Evolutionary conservation across 345 rosid genomes (phyloP).

Genomic region (Salix purpurea): DNA sequence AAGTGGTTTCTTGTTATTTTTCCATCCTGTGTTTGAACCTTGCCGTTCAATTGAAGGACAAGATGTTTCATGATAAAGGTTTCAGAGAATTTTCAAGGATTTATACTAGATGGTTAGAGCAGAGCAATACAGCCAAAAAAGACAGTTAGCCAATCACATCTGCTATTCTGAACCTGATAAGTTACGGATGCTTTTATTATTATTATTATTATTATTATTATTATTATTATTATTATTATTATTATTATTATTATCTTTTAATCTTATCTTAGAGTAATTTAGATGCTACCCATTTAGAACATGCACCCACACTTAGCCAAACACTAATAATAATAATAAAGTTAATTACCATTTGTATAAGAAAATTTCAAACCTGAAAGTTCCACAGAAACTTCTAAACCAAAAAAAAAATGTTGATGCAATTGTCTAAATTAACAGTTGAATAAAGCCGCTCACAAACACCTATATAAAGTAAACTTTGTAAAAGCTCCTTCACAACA

Average conservation of each 20-base stretch:
- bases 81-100: not conserved
- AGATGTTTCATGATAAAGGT: not conserved
- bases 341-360: not conserved
- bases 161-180: not conserved
- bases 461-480: not conserved
- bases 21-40: not conserved
- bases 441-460: not conserved
- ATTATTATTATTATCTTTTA: not conserved
- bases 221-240: not conserved
- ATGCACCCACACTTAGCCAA: not conserved
- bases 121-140: not conserved
- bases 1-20: constrained; percentile 2
- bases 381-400: not conserved
- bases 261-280: not conserved
- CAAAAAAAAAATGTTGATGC: not conserved
- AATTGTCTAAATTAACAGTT: not conserved
- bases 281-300: not conserved
- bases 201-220: not conserved
- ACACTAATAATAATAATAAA: not conserved
- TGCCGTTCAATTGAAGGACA: not conserved
- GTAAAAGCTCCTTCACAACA: not conserved
- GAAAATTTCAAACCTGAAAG: constrained; percentile 7
- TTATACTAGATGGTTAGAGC: not conserved
- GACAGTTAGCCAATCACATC: not conserved
- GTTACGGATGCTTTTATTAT: not conserved